Evolutionary conservation across 768 basidiomycete genomes (phyloP).

Genomic region (Rhodotorula kratochvilovae): DNA sequence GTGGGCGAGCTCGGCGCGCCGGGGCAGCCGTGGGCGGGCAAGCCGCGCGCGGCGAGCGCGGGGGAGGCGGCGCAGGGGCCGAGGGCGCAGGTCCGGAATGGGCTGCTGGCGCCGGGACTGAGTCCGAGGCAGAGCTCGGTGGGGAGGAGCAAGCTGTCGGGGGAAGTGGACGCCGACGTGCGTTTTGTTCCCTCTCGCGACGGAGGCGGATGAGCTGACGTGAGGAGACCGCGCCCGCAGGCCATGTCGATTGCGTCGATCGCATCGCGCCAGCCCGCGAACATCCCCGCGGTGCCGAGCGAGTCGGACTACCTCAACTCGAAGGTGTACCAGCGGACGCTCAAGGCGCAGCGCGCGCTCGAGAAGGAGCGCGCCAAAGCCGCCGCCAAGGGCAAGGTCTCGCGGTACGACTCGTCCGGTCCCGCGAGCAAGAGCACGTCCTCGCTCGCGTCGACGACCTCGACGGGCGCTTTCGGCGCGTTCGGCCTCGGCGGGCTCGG

Average conservation of each 20-base stretch:
- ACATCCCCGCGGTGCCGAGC: constrained; percentile 11
- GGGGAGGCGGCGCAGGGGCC: neutral
- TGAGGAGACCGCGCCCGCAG: neutral
- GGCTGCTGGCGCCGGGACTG: constrained; percentile 2
- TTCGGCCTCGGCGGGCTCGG: neutral
- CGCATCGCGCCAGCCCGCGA: neutral
- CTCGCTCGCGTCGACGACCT: constrained; percentile 1
- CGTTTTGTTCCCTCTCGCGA: neutral
- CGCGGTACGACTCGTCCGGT: constrained; percentile 21
- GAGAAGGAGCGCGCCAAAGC: constrained; percentile 37
- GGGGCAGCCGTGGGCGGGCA: constrained; percentile 18
- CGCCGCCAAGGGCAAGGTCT: constrained; percentile 29
- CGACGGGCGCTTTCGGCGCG: neutral
- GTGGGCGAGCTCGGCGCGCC: neutral
- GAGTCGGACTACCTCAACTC: constrained; percentile 36
- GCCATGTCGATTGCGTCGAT: constrained; percentile 5
- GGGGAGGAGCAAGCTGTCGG: constrained; percentile 34
- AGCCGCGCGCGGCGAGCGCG: constrained; percentile 14
- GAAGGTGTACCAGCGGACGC: constrained; percentile 36
- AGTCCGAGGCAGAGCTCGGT: neutral
- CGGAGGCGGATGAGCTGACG: neutral
- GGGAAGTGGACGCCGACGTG: constrained; percentile 32
- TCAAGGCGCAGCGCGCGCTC: constrained; percentile 37
- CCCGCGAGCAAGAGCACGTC: constrained; percentile 19
- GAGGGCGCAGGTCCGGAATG: constrained; percentile 23